Evolutionary conservation across 257 asterid genomes (phyloP).

Genomic region (Nyctanthes arbortristis): DNA sequence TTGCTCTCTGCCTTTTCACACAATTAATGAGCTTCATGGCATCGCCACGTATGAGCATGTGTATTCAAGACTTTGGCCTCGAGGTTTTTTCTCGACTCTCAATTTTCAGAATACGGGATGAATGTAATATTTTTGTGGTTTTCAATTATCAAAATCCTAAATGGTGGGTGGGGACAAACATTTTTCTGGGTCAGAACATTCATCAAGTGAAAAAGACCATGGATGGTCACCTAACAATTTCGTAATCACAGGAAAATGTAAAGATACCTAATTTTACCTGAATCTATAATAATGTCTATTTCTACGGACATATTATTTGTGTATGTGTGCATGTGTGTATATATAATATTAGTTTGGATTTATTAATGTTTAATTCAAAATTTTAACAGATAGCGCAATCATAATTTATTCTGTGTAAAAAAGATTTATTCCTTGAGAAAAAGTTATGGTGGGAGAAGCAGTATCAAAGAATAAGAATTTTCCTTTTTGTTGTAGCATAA

Average conservation of each 20-base stretch:
- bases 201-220: constrained; percentile 18
- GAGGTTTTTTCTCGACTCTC: too few relatives aligned
- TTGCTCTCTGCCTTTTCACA: too few relatives aligned
- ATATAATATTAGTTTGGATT: not conserved
- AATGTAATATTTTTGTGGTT: too few relatives aligned
- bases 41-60: too few relatives aligned
- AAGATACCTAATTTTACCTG: constrained; percentile 7
- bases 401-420: not conserved
- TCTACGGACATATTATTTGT: not conserved
- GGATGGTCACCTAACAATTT: constrained; percentile 24
- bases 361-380: not conserved
- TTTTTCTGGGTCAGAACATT: constrained; percentile 20
- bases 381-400: not conserved
- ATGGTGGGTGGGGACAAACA: constrained; percentile 15
- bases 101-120: too few relatives aligned
- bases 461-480: constrained; percentile 33
- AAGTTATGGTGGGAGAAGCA: not conserved
- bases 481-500: constrained; percentile 1
- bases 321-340: too few relatives aligned
- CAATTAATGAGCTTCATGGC: too few relatives aligned
- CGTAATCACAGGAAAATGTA: constrained; percentile 8
- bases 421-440: not conserved
- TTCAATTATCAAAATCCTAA: constrained; percentile 8
- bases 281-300: constrained; percentile 1
- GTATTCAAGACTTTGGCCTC: too few relatives aligned